phyloP scores from a whole-genome alignment of 768 basidiomycete genomes.

The Psilocybe tampanensis region DNA sequence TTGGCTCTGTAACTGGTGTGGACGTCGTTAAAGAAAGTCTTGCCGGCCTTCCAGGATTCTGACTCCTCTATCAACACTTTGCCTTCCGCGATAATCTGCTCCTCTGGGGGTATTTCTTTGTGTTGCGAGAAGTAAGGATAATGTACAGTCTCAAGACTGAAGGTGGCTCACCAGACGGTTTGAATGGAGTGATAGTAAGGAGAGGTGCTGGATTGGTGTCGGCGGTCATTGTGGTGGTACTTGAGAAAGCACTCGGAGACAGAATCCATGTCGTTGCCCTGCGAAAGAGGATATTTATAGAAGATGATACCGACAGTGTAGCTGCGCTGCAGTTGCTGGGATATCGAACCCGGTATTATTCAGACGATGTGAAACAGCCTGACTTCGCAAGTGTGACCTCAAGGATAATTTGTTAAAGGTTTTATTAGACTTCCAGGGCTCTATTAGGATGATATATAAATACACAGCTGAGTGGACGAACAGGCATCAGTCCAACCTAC shows the following conservation, averaged over 20 bases:
- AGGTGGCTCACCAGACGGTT: conserved; percentile 23
- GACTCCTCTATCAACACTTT: conserved; percentile 49
- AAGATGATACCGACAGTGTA: not conserved
- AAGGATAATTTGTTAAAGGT: not conserved
- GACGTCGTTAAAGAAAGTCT: conserved; percentile 55
- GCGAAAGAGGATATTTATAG: conserved; percentile 20
- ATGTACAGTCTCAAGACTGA: no score
- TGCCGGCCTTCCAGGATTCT: conserved; percentile 78
- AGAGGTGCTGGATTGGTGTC: conserved; percentile 20
- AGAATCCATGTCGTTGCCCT: conserved; percentile 13
- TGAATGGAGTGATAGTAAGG: conserved; percentile 29
- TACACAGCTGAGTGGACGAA: conserved; percentile 19
- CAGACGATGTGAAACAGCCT: not conserved
- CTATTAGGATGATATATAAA: conserved; percentile 14
- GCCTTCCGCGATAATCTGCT: conserved; percentile 54
- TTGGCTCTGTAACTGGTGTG: conserved; percentile 58
- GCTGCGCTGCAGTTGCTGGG: conserved; percentile 8
- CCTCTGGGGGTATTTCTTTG: conserved; percentile 65
- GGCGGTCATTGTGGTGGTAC: conserved; percentile 27
- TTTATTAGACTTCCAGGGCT: conserved; percentile 9
- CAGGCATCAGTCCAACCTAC: conserved; percentile 13
- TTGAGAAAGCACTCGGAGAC: conserved; percentile 15
- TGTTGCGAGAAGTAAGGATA: not conserved
- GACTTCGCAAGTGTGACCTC: not conserved
- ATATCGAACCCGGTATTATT: not conserved